Percentiles rank a stretch among this genome's conserved stretches.
Evolutionary conservation across 2,329 filamentous ascomycete species (phyloP).

Genomic region (Seiridium unicorne): DNA sequence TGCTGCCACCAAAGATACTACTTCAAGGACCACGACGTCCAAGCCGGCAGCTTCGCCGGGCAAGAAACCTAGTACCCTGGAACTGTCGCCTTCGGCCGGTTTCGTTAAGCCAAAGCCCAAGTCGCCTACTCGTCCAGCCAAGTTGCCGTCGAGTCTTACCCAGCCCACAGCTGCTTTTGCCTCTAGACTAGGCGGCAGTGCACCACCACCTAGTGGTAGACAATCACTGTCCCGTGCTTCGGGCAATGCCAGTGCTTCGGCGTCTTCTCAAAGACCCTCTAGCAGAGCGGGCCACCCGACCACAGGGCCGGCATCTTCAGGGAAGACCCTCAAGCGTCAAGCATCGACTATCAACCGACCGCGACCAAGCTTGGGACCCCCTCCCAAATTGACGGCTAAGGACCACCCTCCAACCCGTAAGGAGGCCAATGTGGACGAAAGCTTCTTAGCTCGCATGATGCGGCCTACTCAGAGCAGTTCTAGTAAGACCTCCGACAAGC

Average conservation of each 20-base stretch:
- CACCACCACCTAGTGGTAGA: constrained; percentile 21
- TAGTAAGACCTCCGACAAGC: constrained; percentile 66
- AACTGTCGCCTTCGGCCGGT: constrained; percentile 36
- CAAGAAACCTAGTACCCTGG: constrained; percentile 44
- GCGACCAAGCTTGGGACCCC: constrained; percentile 55
- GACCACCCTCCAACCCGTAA: constrained; percentile 46
- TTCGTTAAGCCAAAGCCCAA: constrained; percentile 61
- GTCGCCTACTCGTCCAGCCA: constrained; percentile 68
- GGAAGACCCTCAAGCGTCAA: constrained; percentile 40
- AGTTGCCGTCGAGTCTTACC: constrained; percentile 64
- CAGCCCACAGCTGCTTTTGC: constrained; percentile 70
- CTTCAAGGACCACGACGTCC: constrained; percentile 26
- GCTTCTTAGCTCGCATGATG: constrained; percentile 81
- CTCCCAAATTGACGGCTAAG: constrained; percentile 55
- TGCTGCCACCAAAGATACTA: constrained; percentile 28
- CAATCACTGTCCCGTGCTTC: constrained; percentile 41
- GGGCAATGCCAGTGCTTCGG: constrained; percentile 25
- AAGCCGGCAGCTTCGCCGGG: constrained; percentile 29
- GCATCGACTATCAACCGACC: constrained; percentile 42
- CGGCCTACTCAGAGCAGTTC: constrained; percentile 69
- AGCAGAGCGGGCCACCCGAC: constrained; percentile 45
- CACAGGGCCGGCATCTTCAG: constrained; percentile 16
- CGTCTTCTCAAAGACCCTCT: constrained; percentile 36
- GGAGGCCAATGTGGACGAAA: constrained; percentile 60
- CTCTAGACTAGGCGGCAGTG: constrained; percentile 52